Base-by-base conservation (phyloP, 306 rosid species). In the Lotus japonicus region DNA sequence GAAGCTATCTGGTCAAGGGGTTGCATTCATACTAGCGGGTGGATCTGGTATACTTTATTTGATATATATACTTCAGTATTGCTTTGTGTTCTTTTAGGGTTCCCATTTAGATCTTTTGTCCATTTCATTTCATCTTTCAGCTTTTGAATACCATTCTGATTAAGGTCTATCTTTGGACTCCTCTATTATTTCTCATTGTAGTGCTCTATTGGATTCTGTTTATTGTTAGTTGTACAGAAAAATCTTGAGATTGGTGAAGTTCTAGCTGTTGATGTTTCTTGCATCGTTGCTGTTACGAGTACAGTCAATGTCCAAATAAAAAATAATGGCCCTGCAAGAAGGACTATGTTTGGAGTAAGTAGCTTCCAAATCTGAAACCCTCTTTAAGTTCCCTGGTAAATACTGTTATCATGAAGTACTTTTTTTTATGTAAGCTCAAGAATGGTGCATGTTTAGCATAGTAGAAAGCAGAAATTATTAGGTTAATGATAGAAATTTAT, bases 1-100 rank as follows among this genome's bases (percentile, higher is more conserved):
- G 85, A 95, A 91, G 92, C 73, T 95, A 64, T 91, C 96, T 31
- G 99, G 99, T 72, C 95, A 80, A 82, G 99, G 97, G 78, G 95
- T 95, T 75, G 99, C 97, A 39, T 95, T 90, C 81, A 80, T 95
- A 70, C 57, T 85, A 63, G 99, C 85, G 8, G 92, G 97, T 76
- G 99, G 97, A 83, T 91, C 97, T 67, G 99, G 99, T 95, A 88
- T 56, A 76, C 15, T 1, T 23, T 23, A 3, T 23, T n/a, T n/a
- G n/a, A n/a, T n/a, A n/a, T n/a, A n/a, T n/a, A n/a, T n/a, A n/a
- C n/a, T 21, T 41, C 48, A 31, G 46, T 12, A 4, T 45, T 26
- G 9, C 33, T 63, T 11, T 17, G 26, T 63, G 13, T n/a, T 48
- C 13, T 18, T 35, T 18, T 11, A 2, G 46, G 2, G 10, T 71